These are phyloP conservation scores for Yarrowia deformans DNA, from an alignment of 805 yeast genomes.

Conservation along the genomic window DNA sequence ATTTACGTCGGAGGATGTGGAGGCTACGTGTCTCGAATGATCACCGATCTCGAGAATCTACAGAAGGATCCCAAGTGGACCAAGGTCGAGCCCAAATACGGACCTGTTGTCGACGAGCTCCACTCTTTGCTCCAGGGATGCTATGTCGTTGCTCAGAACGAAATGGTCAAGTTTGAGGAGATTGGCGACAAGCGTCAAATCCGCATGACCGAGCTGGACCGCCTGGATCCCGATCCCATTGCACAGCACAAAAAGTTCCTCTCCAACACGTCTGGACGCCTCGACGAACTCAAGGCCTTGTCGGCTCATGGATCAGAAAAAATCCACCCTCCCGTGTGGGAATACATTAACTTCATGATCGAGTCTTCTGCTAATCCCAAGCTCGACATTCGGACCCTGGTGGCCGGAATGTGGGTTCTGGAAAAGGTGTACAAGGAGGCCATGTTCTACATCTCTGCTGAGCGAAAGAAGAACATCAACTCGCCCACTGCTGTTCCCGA, in stretches of 20 bases:
- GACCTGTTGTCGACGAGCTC: constrained; percentile 11
- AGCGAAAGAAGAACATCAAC: constrained; percentile 28
- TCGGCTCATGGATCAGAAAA: constrained; percentile 30
- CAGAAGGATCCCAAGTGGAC: constrained; percentile 15
- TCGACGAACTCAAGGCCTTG: constrained; percentile 7
- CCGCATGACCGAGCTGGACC: constrained; percentile 27
- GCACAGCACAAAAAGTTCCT: constrained; percentile 7
- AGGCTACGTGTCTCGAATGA: constrained; percentile 11
- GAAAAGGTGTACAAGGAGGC: constrained; percentile 39
- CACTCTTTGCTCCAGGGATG: not conserved
- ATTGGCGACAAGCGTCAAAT: constrained; percentile 17
- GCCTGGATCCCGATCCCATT: constrained; percentile 22
- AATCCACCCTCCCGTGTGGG: constrained; percentile 33
- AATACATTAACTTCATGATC: constrained; percentile 33
- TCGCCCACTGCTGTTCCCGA: constrained; percentile 18
- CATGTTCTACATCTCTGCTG: constrained; percentile 26
- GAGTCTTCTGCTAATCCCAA: constrained; percentile 6
- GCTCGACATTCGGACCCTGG: constrained; percentile 22
- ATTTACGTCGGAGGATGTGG: constrained; percentile 34
- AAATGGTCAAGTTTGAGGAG: constrained; percentile 37
- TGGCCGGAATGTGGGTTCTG: constrained; percentile 36
- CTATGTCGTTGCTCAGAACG: constrained; percentile 26
- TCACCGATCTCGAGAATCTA: constrained; percentile 16
- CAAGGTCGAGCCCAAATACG: constrained; percentile 23
- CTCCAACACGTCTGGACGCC: not conserved